Conservation (phyloP, 1,139 yeast species). For the Geotrichum carabidarum region DNA sequence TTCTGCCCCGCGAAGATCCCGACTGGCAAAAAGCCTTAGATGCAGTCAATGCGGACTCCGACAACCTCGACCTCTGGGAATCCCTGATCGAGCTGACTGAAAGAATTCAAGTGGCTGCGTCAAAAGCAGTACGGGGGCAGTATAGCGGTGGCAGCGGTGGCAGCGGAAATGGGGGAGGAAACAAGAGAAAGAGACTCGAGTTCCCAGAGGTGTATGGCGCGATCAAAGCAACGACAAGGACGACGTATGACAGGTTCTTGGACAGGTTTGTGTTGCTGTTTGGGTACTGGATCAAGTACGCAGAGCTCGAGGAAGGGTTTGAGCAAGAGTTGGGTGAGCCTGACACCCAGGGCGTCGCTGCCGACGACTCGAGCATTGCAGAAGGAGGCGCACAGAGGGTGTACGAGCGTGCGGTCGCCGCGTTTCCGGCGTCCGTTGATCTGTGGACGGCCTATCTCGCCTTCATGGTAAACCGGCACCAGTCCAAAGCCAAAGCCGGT, state of each 20-base stretch:
- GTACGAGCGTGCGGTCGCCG: constrained; percentile 51
- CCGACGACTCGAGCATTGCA: too few relatives aligned
- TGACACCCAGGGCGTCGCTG: too few relatives aligned
- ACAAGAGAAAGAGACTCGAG: constrained; percentile 1
- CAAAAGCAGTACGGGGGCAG: constrained; percentile 6
- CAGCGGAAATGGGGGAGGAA: background rate
- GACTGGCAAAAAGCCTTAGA: constrained; percentile 25
- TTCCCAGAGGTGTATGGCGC: constrained; percentile 44
- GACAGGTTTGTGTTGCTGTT: constrained; percentile 62
- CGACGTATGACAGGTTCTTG: constrained; percentile 56
- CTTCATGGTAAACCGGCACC: constrained; percentile 45
- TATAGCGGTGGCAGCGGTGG: background rate
- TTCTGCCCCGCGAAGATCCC: constrained; percentile 19
- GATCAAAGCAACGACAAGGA: constrained; percentile 38
- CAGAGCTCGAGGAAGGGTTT: constrained; percentile 57
- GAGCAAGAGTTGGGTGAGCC: constrained; percentile 45
- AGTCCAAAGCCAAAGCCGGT: constrained; percentile 20
- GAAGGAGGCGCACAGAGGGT: constrained; percentile 35
- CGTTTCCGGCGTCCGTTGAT: constrained; percentile 53
- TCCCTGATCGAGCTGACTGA: constrained; percentile 40
- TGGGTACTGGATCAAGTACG: constrained; percentile 77
- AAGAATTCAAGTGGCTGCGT: constrained; percentile 27
- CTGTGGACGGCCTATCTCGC: constrained; percentile 70
- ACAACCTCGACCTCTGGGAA: constrained; percentile 50
- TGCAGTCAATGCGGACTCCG: constrained; percentile 37